Evolutionary conservation across 169 alveolate genomes (phyloP).

Genomic region (Haemoproteus tartakovskyi): DNA sequence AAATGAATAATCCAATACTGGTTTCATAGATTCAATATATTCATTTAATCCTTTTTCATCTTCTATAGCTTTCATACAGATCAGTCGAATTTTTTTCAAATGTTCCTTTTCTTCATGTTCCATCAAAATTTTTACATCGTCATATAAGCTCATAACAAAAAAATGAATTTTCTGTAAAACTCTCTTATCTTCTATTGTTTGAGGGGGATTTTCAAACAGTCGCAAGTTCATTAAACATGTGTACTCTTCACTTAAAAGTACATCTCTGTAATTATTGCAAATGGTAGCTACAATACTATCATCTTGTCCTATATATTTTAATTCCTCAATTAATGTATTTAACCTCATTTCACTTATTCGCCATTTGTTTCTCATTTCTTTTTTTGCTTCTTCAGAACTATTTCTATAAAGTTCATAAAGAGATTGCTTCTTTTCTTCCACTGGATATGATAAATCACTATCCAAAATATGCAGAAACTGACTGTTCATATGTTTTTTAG

Average conservation of each 20-base stretch:
- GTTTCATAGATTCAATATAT: constrained; percentile 69
- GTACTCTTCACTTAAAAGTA: constrained; percentile 52
- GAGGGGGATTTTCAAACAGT: constrained; percentile 19
- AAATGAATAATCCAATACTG: constrained; percentile 68
- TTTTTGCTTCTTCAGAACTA: constrained; percentile 17
- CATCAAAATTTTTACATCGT: constrained; percentile 66
- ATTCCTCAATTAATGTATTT: constrained; percentile 28
- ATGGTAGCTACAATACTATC: constrained; percentile 38
- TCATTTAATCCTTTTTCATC: constrained; percentile 68
- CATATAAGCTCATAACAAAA: constrained; percentile 68
- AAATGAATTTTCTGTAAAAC: constrained; percentile 40
- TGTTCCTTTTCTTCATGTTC: constrained; percentile 68
- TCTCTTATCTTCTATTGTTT: constrained; percentile 32
- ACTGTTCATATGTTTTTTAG: background rate
- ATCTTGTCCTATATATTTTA: constrained; percentile 24
- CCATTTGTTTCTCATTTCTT: constrained; percentile 62
- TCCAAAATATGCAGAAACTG: constrained; percentile 38
- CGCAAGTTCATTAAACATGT: constrained; percentile 39
- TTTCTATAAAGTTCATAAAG: constrained; percentile 6
- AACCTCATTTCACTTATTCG: constrained; percentile 42
- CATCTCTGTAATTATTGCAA: constrained; percentile 63
- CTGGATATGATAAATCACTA: constrained; percentile 5
- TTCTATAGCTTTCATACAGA: constrained; percentile 68
- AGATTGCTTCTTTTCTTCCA: background rate
- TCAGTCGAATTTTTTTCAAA: constrained; percentile 65